A percentile compares a stretch with the other conserved stretches of the same genome.
phyloP scores from a whole-genome alignment of 1,139 yeast species.

The Maudiozyma humilis region DNA sequence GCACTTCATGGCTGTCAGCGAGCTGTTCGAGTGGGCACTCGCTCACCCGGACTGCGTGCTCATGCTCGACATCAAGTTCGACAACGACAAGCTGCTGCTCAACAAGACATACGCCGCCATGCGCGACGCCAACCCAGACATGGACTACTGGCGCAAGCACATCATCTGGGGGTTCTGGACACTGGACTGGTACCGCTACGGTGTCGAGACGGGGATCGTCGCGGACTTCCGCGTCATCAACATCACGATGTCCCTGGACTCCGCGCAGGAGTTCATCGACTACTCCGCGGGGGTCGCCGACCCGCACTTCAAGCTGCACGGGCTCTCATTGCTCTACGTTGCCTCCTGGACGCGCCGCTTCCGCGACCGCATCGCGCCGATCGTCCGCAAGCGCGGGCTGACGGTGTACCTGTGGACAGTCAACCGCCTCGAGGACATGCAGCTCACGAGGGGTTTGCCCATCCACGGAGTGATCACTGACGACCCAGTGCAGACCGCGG shows the following conservation, averaged over 20 bases:
- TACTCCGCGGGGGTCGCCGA: constrained; percentile 32
- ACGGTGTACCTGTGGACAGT: constrained; percentile 77
- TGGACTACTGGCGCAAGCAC: constrained; percentile 57
- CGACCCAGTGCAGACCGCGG: constrained; percentile 35
- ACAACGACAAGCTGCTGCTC: constrained; percentile 54
- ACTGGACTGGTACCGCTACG: constrained; percentile 52
- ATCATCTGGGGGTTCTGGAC: constrained; percentile 81
- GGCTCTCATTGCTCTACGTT: constrained; percentile 38
- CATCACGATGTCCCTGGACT: constrained; percentile 41
- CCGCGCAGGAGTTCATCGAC: constrained; percentile 31
- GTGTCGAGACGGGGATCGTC: constrained; percentile 36
- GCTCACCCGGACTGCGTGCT: constrained; percentile 38
- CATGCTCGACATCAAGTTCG: constrained; percentile 77
- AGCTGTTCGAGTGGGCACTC: constrained; percentile 53
- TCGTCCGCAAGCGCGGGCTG: constrained; percentile 38
- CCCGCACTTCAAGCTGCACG: constrained; percentile 35
- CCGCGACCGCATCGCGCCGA: constrained; percentile 30
- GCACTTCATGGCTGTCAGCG: constrained; percentile 52
- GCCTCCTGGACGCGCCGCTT: constrained; percentile 39
- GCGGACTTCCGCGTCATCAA: constrained; percentile 41
- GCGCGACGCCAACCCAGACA: constrained; percentile 40
- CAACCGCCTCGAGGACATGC: constrained; percentile 40
- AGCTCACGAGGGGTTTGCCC: constrained; percentile 37
- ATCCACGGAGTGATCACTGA: constrained; percentile 60
- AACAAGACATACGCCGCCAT: constrained; percentile 46